These are phyloP conservation scores for Coffea canephora DNA, from an alignment of 257 asterid genomes.

Conservation along the genomic window DNA sequence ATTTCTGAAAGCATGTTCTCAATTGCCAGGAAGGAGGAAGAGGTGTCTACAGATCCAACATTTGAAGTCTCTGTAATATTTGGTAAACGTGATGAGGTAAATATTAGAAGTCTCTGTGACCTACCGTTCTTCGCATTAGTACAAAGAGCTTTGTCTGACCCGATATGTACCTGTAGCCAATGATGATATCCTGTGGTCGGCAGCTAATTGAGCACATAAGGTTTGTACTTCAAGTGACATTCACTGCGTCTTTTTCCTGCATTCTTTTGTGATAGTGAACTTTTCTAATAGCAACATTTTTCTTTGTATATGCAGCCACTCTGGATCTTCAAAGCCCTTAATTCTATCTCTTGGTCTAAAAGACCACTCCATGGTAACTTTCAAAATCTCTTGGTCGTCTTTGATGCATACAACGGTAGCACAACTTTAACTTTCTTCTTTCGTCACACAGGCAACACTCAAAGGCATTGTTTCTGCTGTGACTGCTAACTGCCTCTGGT, in stretches of 20 bases:
- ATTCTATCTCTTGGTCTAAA: constrained; percentile 83
- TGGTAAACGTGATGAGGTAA: constrained; percentile 91
- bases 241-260: constrained; percentile 7
- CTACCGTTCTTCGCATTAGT: not conserved
- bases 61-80: constrained; percentile 64
- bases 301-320: constrained; percentile 43
- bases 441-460: constrained; percentile 46
- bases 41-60: constrained; percentile 65
- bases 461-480: constrained; percentile 66
- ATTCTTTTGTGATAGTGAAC: not conserved
- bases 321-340: constrained; percentile 69
- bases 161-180: constrained; percentile 54
- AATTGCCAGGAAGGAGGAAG: constrained; percentile 82
- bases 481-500: constrained; percentile 41
- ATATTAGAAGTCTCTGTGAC: not conserved
- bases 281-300: not conserved
- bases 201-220: constrained; percentile 83
- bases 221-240: constrained; percentile 31
- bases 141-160: constrained; percentile 13
- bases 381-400: not conserved
- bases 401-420: not conserved
- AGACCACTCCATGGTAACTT: constrained; percentile 72
- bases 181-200: constrained; percentile 84
- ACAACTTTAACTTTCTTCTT: not conserved
- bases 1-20: constrained; percentile 3